Conservation (phyloP, 352 stramenopile genomes). For the Pythium aquatile region DNA sequence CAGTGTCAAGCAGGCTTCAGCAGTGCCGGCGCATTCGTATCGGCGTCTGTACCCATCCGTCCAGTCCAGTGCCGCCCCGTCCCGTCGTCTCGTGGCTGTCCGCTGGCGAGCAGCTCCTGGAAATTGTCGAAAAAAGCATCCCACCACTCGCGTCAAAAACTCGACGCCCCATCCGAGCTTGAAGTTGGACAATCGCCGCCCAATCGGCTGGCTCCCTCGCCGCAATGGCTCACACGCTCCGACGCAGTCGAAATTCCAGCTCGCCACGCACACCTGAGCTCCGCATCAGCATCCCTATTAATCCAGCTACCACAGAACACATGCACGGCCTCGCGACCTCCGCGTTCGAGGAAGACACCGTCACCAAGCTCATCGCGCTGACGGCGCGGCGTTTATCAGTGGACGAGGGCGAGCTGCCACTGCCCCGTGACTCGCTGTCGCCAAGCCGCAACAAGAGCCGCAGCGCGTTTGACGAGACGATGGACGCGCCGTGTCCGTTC, state of each 20-base stretch:
- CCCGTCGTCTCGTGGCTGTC: background rate
- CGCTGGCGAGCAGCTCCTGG: background rate
- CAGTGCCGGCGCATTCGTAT: background rate
- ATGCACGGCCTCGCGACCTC: slow-evolving; percentile 10
- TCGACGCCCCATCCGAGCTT: slow-evolving; percentile 3
- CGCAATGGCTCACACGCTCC: background rate
- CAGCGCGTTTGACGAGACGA: background rate
- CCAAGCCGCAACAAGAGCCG: background rate
- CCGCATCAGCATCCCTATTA: background rate
- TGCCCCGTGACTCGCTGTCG: background rate
- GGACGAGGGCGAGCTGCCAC: background rate
- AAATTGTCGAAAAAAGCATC: background rate
- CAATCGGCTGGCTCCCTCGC: background rate
- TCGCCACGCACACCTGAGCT: slow-evolving; percentile 1
- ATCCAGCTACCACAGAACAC: background rate
- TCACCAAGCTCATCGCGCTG: slow-evolving; percentile 12
- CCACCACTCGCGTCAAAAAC: slow-evolving; percentile 1
- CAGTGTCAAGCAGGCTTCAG: background rate
- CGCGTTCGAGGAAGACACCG: slow-evolving; percentile 3
- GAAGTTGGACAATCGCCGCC: background rate
- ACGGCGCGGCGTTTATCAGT: slow-evolving; percentile 3
- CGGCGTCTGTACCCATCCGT: background rate
- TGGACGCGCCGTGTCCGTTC: slow-evolving; percentile 31
- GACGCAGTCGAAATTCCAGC: slow-evolving; percentile 9
- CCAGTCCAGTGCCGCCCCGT: background rate